Base-by-base conservation (phyloP, 208 protist species). In the Crithidia expoeki region DNA sequence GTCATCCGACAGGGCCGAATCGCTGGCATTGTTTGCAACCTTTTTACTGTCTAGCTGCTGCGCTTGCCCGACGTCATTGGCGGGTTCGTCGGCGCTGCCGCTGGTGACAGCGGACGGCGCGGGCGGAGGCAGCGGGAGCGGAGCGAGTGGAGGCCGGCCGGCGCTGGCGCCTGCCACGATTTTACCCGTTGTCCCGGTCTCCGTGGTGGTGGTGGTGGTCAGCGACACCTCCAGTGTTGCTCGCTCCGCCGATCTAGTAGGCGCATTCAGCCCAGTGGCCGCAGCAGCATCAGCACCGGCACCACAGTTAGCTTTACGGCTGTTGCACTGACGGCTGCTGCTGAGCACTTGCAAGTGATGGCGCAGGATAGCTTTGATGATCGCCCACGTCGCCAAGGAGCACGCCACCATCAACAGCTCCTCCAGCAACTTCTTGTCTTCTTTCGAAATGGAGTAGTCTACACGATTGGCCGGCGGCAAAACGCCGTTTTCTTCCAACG, bases 381-480 rank as follows among this genome's bases (percentile, higher is more conserved):
- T 87, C 23, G 84, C 67, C 87, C 91, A 94, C 46, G 83, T 92
- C 7, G 81, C 87, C 34, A 94, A 38, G 11, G 80, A 63, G 47
- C 82, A 88, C 2, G 82, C 79, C 2, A 83, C 62, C 50, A 36
- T 71, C 51, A 94, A 36, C 42, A 83, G 32, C 40, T 90, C 84
- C 50, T 94, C 85, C 28, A 86, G 32, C 14, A 69, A 27, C 33
- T 84, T 84, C 60, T 74, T 72, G 32, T 74, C 49, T 21, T 74
- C 72, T 56, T 78, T 70, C 17, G 57, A 62, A 17, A 49, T 53
- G 61, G 40, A 17, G 57, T 61, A 56, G 59, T 67, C 72, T 1
- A 56, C 5, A 21, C 63, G 56, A 21, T 32, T 57, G 9, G 71
- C 72, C 0, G 62, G 46, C 2, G 62, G 59, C 1, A 65, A 25